Evolutionary conservation across 129 eudicot species (phyloP).

Genomic region (Escallonia rubra): DNA sequence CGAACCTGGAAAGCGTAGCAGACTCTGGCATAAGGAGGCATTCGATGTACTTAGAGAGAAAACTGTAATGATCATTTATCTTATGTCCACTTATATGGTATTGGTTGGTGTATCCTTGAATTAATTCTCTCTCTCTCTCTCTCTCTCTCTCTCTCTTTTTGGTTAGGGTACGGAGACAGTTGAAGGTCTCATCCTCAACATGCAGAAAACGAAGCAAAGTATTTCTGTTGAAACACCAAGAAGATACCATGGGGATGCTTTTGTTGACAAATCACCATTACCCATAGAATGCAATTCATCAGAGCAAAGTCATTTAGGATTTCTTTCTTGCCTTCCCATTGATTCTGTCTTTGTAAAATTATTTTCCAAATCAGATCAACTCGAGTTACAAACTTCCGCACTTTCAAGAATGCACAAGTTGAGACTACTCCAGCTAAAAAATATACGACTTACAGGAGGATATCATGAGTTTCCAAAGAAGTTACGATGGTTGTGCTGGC

Average conservation of each 20-base stretch:
- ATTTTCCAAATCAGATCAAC: neutral
- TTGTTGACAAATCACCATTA: neutral
- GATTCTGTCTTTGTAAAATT: neutral
- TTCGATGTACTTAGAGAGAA: conserved; percentile 22
- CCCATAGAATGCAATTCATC: neutral
- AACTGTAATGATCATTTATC: conserved; percentile 13
- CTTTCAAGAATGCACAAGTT: neutral
- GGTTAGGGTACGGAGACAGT: conserved; percentile 21
- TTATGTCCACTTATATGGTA: no score
- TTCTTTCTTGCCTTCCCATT: neutral
- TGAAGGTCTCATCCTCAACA: conserved; percentile 27
- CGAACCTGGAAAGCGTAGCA: conserved; percentile 13
- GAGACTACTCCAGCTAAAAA: neutral
- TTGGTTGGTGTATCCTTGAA: neutral
- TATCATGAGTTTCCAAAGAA: neutral
- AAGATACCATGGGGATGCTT: no score
- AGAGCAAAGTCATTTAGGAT: neutral
- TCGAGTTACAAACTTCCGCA: neutral
- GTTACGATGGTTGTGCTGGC: conserved; percentile 5
- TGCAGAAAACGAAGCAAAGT: no score
- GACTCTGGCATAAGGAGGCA: conserved; percentile 28
- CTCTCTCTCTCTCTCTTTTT: neutral
- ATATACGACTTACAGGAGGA: neutral
- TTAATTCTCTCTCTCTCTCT: neutral
- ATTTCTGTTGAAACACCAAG: no score